Base-by-base conservation (phyloP, 805 yeast species). In the Blastobotrys chiropterorum region DNA sequence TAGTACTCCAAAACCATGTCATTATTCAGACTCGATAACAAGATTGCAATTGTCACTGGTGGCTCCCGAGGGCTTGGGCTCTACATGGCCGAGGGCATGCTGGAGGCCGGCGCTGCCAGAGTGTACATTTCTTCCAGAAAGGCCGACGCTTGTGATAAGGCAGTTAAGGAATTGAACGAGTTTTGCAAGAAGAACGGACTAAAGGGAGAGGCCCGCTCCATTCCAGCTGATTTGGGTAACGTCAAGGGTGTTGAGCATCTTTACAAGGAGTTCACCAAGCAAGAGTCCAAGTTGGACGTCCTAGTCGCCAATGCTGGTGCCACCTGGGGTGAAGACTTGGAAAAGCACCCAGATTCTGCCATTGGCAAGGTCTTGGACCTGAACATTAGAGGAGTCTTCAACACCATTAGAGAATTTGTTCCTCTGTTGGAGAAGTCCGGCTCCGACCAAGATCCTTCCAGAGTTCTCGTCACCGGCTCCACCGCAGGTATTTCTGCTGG, bases 271-370 rank as follows among this genome's bases (percentile, higher is more conserved):
- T 76, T 77, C 14, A 54, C 65, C 14, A 64, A 67, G 52, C 63
- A 62, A 17, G 76, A 77, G 21, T 21, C 61, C 13, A 71, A 74
- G 59, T 73, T 84, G 38, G 81, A 85, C 65, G 82, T 85, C 54
- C 72, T 85, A 56, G 73, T 83, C 59, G 87, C 90, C 47, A 85
- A 85, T 61, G 90, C 92, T 3, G 92, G 92, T 30, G 89, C 90
- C 6, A 69, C 84, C 13, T 85, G 90, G 90, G 90, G 90, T 16
- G 83, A 80, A 1, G 78, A 78, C 11, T 66, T 85, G 47, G 81
- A 73, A 39, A 67, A 69, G 8, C 90, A 85, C 61, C 80, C 87
- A 2, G 80, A 79, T 26, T 54, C 68, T 2, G 88, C 86, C 1
- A 65, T 85, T 57, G 78, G 75, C 57, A 83, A 83, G 64, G 84